These are phyloP conservation scores for Termitomyces heimii DNA, from an alignment of 768 basidiomycete species.

Conservation along the genomic window DNA sequence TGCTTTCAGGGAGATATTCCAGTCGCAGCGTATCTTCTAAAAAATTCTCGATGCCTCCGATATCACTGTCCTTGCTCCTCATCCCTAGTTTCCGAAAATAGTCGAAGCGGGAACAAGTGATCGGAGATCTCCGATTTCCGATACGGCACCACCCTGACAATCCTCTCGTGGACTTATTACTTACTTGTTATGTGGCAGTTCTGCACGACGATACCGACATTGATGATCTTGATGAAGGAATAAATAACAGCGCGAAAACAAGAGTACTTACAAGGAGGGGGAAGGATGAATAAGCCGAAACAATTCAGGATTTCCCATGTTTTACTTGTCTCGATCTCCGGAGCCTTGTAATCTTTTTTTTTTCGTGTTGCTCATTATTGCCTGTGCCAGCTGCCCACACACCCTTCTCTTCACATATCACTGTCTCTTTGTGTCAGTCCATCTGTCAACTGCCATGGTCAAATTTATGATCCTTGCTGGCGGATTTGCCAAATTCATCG, in stretches of 20 bases:
- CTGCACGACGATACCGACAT: background rate
- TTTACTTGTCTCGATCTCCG: background rate
- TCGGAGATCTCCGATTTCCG: no score
- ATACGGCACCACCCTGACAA: no score
- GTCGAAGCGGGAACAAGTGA: no score
- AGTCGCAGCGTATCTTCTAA: no score
- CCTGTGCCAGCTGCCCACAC: background rate
- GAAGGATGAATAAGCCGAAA: background rate
- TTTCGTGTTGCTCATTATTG: background rate
- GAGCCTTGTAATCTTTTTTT: background rate
- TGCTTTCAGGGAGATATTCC: no score
- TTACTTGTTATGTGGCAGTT: background rate
- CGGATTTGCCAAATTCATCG: constrained; percentile 39
- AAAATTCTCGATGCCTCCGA: no score
- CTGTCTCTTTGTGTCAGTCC: background rate
- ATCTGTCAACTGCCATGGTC: constrained; percentile 26
- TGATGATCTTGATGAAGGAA: background rate
- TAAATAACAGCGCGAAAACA: background rate
- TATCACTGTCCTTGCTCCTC: no score
- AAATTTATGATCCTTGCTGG: constrained; percentile 44
- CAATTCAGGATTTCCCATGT: background rate
- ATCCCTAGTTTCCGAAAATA: no score
- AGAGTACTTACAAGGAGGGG: background rate
- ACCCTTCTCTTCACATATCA: background rate
- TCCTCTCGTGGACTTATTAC: no score